A percentile compares a stretch with the other conserved stretches of the same genome.
Conservation (phyloP, 2,329 filamentous ascomycete genomes). For the Monosporascus sp. region DNA sequence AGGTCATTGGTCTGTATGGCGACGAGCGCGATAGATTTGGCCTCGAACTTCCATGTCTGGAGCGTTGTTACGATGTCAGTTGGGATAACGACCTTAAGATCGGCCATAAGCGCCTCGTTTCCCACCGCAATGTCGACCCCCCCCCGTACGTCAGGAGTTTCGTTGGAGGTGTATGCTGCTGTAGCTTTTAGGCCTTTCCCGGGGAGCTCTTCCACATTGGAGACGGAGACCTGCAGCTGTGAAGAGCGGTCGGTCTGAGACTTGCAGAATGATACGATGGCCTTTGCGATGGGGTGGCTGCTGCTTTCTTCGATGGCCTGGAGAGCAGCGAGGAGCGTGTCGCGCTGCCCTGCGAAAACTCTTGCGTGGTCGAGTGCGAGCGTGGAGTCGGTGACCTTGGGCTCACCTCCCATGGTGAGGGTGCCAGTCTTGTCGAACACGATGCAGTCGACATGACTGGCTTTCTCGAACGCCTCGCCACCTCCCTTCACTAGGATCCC, state of each 20-base stretch:
- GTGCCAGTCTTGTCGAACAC: conserved; percentile 91
- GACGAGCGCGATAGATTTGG: conserved; percentile 59
- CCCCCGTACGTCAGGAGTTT: conserved; percentile 10
- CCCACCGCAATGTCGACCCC: conserved; percentile 57
- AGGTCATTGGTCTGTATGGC: conserved; percentile 33
- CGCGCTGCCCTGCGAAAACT: conserved; percentile 12
- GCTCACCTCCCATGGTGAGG: conserved; percentile 67
- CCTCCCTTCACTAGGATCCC: conserved; percentile 81
- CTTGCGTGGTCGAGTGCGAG: conserved; percentile 29
- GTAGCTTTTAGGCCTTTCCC: conserved; percentile 67
- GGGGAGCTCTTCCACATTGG: conserved; percentile 57
- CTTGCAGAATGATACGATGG: conserved; percentile 59
- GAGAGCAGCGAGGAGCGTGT: conserved; percentile 45
- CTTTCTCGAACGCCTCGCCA: conserved; percentile 81
- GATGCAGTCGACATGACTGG: conserved; percentile 69
- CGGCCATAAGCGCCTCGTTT: conserved; percentile 64
- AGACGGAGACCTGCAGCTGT: conserved; percentile 9
- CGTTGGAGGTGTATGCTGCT: conserved; percentile 5
- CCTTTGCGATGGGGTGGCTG: conserved; percentile 69
- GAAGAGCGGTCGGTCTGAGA: conserved; percentile 26
- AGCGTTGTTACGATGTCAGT: conserved; percentile 31
- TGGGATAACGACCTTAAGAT: conserved; percentile 38
- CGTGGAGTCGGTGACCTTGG: conserved; percentile 56
- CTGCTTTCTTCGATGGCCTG: conserved; percentile 64
- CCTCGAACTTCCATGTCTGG: conserved; percentile 54